Conservation (phyloP, 306 rosid genomes). For the Quercus robur region DNA sequence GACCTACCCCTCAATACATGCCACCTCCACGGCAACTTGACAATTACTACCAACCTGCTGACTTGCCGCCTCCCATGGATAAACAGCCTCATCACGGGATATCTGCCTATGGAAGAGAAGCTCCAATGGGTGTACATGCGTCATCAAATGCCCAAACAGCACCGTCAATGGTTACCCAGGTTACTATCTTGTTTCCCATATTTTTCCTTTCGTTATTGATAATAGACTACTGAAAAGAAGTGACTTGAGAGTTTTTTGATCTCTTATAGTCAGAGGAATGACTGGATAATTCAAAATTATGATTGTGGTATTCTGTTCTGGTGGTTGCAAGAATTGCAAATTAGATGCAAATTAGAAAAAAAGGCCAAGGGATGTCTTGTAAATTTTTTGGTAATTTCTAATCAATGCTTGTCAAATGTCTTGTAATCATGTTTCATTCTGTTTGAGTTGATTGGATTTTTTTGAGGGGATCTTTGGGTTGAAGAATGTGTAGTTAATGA, state of each 20-base stretch:
- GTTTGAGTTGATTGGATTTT: background rate
- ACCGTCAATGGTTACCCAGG: constrained; percentile 87
- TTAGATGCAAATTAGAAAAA: background rate
- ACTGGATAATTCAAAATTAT: background rate
- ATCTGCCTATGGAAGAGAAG: constrained; percentile 91
- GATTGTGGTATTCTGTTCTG: background rate
- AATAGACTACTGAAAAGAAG: background rate
- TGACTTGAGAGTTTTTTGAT: background rate
- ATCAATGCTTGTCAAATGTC: background rate
- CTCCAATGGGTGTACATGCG: constrained; percentile 61
- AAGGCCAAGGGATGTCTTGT: background rate
- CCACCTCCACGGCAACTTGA: constrained; percentile 84
- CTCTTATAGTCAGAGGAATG: background rate
- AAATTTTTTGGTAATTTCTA: background rate
- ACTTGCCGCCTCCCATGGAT: constrained; percentile 73
- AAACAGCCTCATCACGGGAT: constrained; percentile 96
- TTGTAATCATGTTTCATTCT: background rate
- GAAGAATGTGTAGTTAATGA: background rate
- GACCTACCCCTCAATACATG: constrained; percentile 71
- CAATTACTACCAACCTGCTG: constrained; percentile 73
- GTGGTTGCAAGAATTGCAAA: background rate
- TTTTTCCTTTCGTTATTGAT: background rate
- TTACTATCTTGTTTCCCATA: constrained; percentile 25
- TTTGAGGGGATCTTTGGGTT: background rate
- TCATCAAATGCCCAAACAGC: constrained; percentile 72